Evolutionary conservation across 305 asterid genomes (phyloP).

Genomic region (Solanum hybrid): DNA sequence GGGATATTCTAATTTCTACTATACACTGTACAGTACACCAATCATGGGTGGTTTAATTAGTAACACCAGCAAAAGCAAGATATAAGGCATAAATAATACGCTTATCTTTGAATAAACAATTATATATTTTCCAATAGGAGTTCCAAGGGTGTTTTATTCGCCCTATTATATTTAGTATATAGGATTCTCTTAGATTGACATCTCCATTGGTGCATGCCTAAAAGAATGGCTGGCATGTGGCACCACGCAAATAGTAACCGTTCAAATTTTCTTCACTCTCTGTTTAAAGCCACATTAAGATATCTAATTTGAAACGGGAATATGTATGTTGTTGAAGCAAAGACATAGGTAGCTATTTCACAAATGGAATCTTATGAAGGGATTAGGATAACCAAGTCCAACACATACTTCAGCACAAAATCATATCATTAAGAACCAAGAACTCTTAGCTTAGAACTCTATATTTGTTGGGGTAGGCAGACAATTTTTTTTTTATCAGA

Average conservation of each 20-base stretch:
- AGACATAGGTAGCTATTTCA: background rate
- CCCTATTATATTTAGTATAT: background rate
- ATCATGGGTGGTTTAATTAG: background rate
- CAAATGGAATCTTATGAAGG: background rate
- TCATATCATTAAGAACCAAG: background rate
- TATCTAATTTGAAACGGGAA: background rate
- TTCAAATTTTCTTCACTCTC: background rate
- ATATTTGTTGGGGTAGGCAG: background rate
- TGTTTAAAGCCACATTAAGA: background rate
- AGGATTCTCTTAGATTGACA: background rate
- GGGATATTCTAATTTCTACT: conserved; percentile 1
- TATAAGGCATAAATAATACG: background rate
- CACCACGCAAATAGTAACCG: background rate
- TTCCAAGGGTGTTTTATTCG: background rate
- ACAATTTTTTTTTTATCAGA: background rate
- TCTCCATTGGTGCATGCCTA: background rate
- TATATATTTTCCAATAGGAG: background rate
- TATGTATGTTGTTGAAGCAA: background rate
- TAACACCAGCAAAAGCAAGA: background rate
- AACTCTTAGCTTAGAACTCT: background rate
- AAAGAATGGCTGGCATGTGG: background rate
- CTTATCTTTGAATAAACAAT: background rate
- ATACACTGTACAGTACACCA: background rate
- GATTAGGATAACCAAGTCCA: background rate
- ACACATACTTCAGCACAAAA: background rate